phyloP scores from a whole-genome alignment of 73 alveolate genomes.

The Effrenium voratum region DNA sequence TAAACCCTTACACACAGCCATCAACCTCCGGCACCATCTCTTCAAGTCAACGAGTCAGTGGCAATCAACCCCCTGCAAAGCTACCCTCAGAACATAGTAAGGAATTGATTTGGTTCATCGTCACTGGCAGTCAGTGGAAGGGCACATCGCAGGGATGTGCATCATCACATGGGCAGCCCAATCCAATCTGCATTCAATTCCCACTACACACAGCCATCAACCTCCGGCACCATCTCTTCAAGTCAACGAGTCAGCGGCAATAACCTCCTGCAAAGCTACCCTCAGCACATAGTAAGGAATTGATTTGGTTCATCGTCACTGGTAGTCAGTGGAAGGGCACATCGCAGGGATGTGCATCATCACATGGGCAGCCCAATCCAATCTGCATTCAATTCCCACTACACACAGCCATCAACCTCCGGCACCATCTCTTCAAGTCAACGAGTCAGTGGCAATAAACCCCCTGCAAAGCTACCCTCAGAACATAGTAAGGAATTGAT shows the following conservation, averaged over 20 bases:
- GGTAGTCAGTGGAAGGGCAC: not conserved
- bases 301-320: constrained; percentile 10
- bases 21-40: not conserved
- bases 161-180: not conserved
- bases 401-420: not conserved
- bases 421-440: no score
- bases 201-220: no score
- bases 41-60: not conserved
- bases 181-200: not conserved
- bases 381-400: not conserved
- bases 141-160: constrained; percentile 64
- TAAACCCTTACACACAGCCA: not conserved
- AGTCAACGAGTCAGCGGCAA: no score
- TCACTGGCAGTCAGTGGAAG: constrained; percentile 46
- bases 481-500: constrained; percentile 69
- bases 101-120: constrained; percentile 61
- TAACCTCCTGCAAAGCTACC: no score
- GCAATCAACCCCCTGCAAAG: not conserved
- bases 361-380: not conserved
- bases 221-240: no score
- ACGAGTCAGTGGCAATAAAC: no score
- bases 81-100: constrained; percentile 71
- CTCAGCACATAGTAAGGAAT: constrained; percentile 53
- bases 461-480: not conserved
- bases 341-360: not conserved